Conservation (phyloP, 1,284 basidiomycete species). For the Cutaneotrichosporon sp. region DNA sequence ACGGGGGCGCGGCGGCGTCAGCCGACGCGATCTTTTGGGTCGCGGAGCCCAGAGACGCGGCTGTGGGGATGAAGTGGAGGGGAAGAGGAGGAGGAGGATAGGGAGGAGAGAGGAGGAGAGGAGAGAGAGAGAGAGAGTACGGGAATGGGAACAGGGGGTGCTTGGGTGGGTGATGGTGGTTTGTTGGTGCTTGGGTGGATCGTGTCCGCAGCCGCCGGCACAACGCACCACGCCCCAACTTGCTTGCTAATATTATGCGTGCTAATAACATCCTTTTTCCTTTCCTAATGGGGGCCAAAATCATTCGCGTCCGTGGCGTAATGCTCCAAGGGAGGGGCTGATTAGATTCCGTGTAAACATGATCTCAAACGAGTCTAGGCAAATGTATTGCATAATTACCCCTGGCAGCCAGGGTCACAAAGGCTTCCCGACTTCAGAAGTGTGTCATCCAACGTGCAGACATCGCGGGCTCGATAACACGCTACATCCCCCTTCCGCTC, state of each 20-base stretch:
- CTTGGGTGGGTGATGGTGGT: too few relatives aligned
- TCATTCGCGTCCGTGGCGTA: background rate
- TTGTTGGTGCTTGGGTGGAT: too few relatives aligned
- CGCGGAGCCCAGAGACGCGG: background rate
- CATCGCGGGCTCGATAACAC: background rate
- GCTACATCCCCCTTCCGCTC: slow-evolving; percentile 2
- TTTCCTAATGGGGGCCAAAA: background rate
- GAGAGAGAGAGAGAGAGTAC: too few relatives aligned
- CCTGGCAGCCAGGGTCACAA: background rate
- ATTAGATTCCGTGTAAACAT: background rate
- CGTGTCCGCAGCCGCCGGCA: too few relatives aligned
- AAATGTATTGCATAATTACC: background rate
- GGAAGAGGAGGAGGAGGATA: background rate
- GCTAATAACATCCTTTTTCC: too few relatives aligned
- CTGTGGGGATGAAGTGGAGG: background rate
- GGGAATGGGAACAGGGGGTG: too few relatives aligned
- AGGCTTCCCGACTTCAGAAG: background rate
- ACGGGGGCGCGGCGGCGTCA: background rate
- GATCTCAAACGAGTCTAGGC: background rate
- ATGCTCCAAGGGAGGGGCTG: too few relatives aligned
- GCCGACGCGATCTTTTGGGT: background rate
- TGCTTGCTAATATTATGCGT: background rate
- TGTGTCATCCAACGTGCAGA: background rate
- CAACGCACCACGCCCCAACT: too few relatives aligned
- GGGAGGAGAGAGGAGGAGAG: background rate